phyloP scores from a whole-genome alignment of 768 basidiomycete species.

The Termitomyces sp. region DNA sequence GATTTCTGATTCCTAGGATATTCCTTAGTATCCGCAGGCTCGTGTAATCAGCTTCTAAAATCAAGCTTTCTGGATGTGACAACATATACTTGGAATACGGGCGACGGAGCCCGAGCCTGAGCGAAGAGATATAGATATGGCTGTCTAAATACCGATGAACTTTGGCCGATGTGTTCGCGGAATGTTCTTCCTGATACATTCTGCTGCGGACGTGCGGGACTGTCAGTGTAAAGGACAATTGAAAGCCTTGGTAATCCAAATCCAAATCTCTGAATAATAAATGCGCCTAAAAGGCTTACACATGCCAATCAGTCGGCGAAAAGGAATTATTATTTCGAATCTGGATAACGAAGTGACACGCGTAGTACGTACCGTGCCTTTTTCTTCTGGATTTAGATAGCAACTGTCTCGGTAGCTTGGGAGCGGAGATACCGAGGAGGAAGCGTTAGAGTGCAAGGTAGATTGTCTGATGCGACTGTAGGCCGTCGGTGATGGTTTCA shows the following conservation, averaged over 20 bases:
- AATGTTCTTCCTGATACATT: neutral
- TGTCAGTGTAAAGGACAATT: too few species aligned
- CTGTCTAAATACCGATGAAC: neutral
- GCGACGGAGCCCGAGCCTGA: neutral
- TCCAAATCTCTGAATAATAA: neutral
- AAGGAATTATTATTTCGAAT: neutral
- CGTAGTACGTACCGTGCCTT: neutral
- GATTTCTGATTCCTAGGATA: neutral
- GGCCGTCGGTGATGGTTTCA: constrained; percentile 2
- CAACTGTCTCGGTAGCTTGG: neutral
- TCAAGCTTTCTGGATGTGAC: neutral
- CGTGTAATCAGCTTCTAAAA: neutral
- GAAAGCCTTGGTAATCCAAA: neutral
- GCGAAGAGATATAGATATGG: neutral
- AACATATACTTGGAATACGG: neutral
- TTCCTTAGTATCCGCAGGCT: neutral
- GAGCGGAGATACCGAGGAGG: constrained; percentile 11
- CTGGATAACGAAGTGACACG: neutral
- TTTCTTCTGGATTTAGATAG: neutral
- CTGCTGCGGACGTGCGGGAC: neutral
- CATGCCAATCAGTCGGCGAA: neutral
- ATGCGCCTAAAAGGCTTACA: neutral
- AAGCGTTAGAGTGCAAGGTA: neutral
- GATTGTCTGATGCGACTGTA: constrained; percentile 1
- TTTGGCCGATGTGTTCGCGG: neutral